Conservation (phyloP, 306 rosid genomes). For the Pyrus betulifolia region DNA sequence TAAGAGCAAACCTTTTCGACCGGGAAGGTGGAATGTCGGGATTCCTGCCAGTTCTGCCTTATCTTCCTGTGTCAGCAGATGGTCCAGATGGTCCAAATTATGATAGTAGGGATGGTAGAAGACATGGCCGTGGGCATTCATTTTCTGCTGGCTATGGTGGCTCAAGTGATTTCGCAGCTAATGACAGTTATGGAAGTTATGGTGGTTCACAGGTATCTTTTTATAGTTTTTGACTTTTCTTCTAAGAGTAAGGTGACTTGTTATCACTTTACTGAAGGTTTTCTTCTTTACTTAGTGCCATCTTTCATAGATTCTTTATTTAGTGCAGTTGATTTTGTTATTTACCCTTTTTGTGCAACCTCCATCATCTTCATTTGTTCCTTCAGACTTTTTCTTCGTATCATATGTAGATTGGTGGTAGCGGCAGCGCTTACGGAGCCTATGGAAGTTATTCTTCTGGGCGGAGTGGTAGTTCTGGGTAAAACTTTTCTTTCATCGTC, state of each 20-base stretch:
- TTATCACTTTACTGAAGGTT: background rate
- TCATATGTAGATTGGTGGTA: slow-evolving; percentile 58
- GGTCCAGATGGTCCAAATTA: slow-evolving; percentile 58
- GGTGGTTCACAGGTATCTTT: slow-evolving; percentile 76
- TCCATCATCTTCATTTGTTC: slow-evolving; percentile 3
- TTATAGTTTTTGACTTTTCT: background rate
- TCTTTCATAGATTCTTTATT: too few relatives aligned
- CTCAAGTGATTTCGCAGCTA: slow-evolving; percentile 57
- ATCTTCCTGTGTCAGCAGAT: slow-evolving; percentile 71
- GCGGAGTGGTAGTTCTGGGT: slow-evolving; percentile 71
- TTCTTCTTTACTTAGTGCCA: background rate
- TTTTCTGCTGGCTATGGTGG: slow-evolving; percentile 77
- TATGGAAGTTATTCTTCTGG: slow-evolving; percentile 82
- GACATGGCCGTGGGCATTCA: slow-evolving; percentile 86
- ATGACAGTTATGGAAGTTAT: slow-evolving; percentile 71
- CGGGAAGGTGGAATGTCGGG: slow-evolving; percentile 81
- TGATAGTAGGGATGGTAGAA: slow-evolving; percentile 73
- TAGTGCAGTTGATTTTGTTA: too few relatives aligned
- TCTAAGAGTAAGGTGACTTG: background rate
- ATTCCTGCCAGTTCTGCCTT: slow-evolving; percentile 81
- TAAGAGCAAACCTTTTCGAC: slow-evolving; percentile 89
- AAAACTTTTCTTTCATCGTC: slow-evolving; percentile 18
- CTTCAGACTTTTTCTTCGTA: slow-evolving; percentile 18
- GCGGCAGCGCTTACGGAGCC: slow-evolving; percentile 69
- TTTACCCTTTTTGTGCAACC: background rate